Percentiles rank a stretch among this genome's conserved stretches.
Evolutionary conservation across 768 basidiomycete species (phyloP).

Genomic region (Termitomyces bulborhizus): DNA sequence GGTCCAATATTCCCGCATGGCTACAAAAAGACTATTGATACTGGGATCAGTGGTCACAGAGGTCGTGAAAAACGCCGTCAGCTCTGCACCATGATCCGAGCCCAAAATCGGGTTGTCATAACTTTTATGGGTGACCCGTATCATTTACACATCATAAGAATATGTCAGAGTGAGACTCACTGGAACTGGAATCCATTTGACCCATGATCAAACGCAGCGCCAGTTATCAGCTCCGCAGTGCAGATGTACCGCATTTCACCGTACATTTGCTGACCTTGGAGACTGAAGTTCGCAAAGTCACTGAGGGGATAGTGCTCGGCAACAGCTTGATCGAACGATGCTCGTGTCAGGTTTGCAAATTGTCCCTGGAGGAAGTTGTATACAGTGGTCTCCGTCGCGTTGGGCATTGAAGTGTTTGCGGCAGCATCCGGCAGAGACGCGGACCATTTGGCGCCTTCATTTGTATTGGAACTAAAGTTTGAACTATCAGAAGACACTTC

Average conservation of each 20-base stretch:
- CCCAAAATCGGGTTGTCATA: slow-evolving; percentile 35
- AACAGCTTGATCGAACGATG: slow-evolving; percentile 25
- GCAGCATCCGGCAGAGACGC: slow-evolving; percentile 23
- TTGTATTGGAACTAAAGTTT: slow-evolving; percentile 28
- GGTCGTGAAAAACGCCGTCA: slow-evolving; percentile 29
- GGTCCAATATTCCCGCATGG: slow-evolving; percentile 34
- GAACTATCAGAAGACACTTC: not conserved
- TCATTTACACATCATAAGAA: not conserved
- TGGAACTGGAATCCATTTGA: slow-evolving; percentile 28
- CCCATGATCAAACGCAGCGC: slow-evolving; percentile 16
- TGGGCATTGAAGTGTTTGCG: slow-evolving; percentile 33
- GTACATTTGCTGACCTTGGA: slow-evolving; percentile 40
- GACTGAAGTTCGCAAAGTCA: slow-evolving; percentile 27
- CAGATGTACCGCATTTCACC: slow-evolving; percentile 41
- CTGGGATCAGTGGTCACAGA: slow-evolving; percentile 19
- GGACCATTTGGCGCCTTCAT: slow-evolving; percentile 38
- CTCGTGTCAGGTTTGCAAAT: slow-evolving; percentile 23
- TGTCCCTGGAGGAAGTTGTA: slow-evolving; percentile 37
- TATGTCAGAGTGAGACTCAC: slow-evolving; percentile 16
- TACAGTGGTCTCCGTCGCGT: slow-evolving; percentile 31
- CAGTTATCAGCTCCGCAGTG: slow-evolving; percentile 29
- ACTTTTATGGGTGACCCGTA: slow-evolving; percentile 12
- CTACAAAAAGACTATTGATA: slow-evolving; percentile 24
- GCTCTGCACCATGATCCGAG: slow-evolving; percentile 30
- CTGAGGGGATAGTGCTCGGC: slow-evolving; percentile 26